Evolutionary conservation across 495 filamentous ascomycete genomes (phyloP), one percentile per base, ranked within the genome.

Genomic region (Lasiosphaeris hirsuta): DNA sequence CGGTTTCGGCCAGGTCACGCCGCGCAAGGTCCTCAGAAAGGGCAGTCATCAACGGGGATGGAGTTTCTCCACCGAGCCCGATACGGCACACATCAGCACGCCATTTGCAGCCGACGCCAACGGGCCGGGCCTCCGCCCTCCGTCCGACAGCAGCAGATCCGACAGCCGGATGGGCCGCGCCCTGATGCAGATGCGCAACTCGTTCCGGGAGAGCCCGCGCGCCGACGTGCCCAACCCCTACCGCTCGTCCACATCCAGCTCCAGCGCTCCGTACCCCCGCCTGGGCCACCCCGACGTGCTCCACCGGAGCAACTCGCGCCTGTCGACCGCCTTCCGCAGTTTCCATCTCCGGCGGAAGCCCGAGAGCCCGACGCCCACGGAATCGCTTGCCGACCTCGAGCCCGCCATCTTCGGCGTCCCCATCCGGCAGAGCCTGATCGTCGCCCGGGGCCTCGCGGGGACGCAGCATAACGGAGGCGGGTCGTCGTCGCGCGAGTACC

Each of bases 401-500:
- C 46, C 63, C 33, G 52, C 64, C 11, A 67, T 78, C 14, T 78
- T 78, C 41, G 73, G 74, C 9, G 68, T 72, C 8, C 54, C 72
- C 0, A 62, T 78, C 0, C 51, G 66, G 42, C 61, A 65, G 37
- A 73, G 68, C 55, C 76, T 78, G 65, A 62, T 65, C 37, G 56
- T 76, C 10, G 74, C 72, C 14, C 70, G 69, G 36, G 73, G 74
- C 3, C 57, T 67, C 3, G 72, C 71, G n/a, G 63, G 66, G 34
- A 69, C 73, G 0, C 66, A 66, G 35, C 75, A 77, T 62, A 60
- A 66, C 23, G 43, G 48, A 13, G 69, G 66, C n/a, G 70, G 67
- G 4, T 67, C 72, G 5, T 74, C 73, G 33, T 63, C 65, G 14
- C 65, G 68, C 37, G 66, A 72, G 14, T 78, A 76, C 58, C 75